These are phyloP conservation scores for Candida neerlandica DNA, from an alignment of 1,139 yeast genomes.

Conservation along the genomic window DNA sequence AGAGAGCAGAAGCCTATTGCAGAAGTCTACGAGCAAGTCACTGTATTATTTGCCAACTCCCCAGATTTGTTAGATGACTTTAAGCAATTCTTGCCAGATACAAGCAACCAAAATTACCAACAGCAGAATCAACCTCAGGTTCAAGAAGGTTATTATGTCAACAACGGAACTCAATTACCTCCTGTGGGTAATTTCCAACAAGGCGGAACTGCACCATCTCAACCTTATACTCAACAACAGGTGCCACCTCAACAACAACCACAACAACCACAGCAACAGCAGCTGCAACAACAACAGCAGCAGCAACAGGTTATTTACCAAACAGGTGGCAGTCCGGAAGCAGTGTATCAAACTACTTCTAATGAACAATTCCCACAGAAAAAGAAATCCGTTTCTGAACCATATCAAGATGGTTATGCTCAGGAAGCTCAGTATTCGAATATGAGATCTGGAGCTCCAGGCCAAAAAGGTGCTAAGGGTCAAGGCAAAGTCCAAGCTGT, in stretches of 20 bases:
- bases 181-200: slow-evolving; percentile 97
- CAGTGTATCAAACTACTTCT: slow-evolving; percentile 14
- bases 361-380: slow-evolving; percentile 22
- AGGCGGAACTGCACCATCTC: slow-evolving; percentile 31
- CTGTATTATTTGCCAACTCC: slow-evolving; percentile 84
- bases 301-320: slow-evolving; percentile 20
- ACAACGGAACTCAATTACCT: slow-evolving; percentile 64
- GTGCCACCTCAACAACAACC: slow-evolving; percentile 3
- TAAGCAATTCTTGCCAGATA: slow-evolving; percentile 92
- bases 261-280: not conserved
- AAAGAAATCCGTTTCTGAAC: slow-evolving; percentile 34
- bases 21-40: slow-evolving; percentile 93
- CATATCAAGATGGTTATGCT: slow-evolving; percentile 38
- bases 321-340: slow-evolving; percentile 19
- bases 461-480: slow-evolving; percentile 11
- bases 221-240: slow-evolving; percentile 12
- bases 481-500: slow-evolving; percentile 18
- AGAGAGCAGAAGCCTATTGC: slow-evolving; percentile 93
- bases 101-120: slow-evolving; percentile 47
- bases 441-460: slow-evolving; percentile 40
- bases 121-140: slow-evolving; percentile 16
- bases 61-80: slow-evolving; percentile 95
- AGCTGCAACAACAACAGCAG: slow-evolving; percentile 6
- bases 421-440: slow-evolving; percentile 59
- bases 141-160: slow-evolving; percentile 21